Evolutionary conservation across 2,329 filamentous ascomycete species (phyloP), one percentile per base, ranked within the genome.

Genomic region (Pestalotiopsis sp.): DNA sequence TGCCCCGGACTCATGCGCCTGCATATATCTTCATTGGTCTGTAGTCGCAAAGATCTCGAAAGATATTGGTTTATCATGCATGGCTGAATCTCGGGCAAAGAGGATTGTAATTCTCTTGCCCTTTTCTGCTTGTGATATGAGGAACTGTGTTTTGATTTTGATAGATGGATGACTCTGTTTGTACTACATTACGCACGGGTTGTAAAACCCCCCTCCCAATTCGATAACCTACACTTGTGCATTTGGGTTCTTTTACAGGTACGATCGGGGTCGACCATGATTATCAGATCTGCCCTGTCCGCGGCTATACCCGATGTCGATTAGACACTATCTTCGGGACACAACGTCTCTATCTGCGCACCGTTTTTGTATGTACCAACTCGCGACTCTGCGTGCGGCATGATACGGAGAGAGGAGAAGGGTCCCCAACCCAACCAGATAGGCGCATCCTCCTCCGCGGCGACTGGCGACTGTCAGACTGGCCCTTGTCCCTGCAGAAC

Each of bases 221-320:
- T 14, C 57, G n/a, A n/a, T n/a, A n/a, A n/a, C 11, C 7, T 36
- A 36, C 27, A 27, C 59, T 36, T 31, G 14, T 23, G 23, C 36
- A 23, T 38, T 13, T 25, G n/a, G 45, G 45, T 52, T 52, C 20
- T 20, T 23, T 62, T 62, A 2, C 59, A 62, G 49, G 63, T 66
- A 27, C 31, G 27, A 64, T 68, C 67, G 59, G 57, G 23, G 66
- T 17, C 20, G 45, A 36, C 31, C 31, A 36, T 36, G 39, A 14
- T 57, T 66, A 69, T 57, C 64, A 69, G 41, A 67, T 67, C 63
- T 62, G 27, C 67, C 63, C 67, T 68, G 67, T 38, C 49, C 39
- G 58, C 67, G 59, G 66, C 66, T 67, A 67, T n/a, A 38, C 66
- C 66, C 59, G 59, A 67, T 25, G 66, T 58, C 58, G 59, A 49